Conservation (phyloP, 2,329 filamentous ascomycete genomes). For the Aspergillus unguis region DNA sequence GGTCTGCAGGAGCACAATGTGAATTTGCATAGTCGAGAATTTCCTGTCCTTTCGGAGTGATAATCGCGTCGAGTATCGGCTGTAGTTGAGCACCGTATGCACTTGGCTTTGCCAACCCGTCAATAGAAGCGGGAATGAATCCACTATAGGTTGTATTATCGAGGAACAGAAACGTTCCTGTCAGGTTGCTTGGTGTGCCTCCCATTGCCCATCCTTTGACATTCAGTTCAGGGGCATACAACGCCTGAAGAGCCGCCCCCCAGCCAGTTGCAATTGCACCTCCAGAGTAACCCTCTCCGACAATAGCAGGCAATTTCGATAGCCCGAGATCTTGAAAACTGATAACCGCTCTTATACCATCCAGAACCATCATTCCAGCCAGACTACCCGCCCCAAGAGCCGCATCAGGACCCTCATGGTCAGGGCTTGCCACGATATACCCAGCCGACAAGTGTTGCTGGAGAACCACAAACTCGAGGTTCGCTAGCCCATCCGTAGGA, state of each 20-base stretch:
- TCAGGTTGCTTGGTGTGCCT: conserved; percentile 28
- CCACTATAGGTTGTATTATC: conserved; percentile 25
- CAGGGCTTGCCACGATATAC: conserved; percentile 49
- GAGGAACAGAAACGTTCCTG: conserved; percentile 22
- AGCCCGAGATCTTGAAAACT: conserved; percentile 26
- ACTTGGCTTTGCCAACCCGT: conserved; percentile 21
- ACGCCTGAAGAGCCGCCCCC: conserved; percentile 51
- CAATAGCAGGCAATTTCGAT: conserved; percentile 22
- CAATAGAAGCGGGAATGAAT: conserved; percentile 24
- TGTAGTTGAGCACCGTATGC: conserved; percentile 24
- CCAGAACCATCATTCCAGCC: conserved; percentile 46
- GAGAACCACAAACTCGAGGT: conserved; percentile 34
- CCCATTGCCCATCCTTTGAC: conserved; percentile 36
- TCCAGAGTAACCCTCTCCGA: conserved; percentile 56
- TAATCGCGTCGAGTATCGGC: conserved; percentile 20
- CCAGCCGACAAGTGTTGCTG: conserved; percentile 40
- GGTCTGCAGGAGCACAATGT: conserved; percentile 18
- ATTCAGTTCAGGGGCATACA: conserved; percentile 53
- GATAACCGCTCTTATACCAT: conserved; percentile 42
- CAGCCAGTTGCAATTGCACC: conserved; percentile 52
- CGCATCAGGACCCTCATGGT: conserved; percentile 48
- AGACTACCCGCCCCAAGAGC: conserved; percentile 43
- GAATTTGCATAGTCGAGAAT: conserved; percentile 14
- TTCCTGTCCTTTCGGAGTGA: conserved; percentile 19
- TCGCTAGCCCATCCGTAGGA: conserved; percentile 31